Evolutionary conservation across 176 grass and related monocot species (phyloP), one percentile per base, ranked within the genome.

Genomic region (Hyparrhenia diplandra): DNA sequence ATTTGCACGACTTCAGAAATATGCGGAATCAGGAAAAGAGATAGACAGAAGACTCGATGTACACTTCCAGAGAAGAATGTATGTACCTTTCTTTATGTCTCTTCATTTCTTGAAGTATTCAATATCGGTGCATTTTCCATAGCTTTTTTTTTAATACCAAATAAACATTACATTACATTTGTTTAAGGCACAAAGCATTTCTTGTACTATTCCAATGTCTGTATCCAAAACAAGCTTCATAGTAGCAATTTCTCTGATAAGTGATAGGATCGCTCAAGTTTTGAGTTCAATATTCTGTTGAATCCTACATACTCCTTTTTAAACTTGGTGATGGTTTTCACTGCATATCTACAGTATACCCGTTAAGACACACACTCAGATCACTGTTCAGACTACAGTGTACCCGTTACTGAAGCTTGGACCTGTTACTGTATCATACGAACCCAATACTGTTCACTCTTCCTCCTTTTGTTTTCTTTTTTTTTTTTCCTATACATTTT

Each of bases 21-120:
- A 89, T 28, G 43, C 75, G 74, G 92, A 98, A 92, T 77, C 73
- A 82, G 92, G 84, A 74, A n/a, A 88, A 71, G 95, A 94, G 52
- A 67, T 94, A 61, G 92, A 98, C 58, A 86, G 78, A 85, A 94
- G 85, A 76, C 70, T 92, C 27, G 92, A n/a, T n/a, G 87, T 86
- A 9, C 86, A 89, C 20, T 94, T 92, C 31, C 90, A 85, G 64
- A 90, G 95, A 87, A 98, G 90, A 84, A 94, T 94, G 95, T 98
- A 98, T 73, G 88, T 67, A 41, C 29, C 36, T 73, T 43, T 82
- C 8, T 71, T 28, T 27, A n/a, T 66, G 25, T 81, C 2, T 80
- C 24, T 61, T 5, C 47, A 29, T 73, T 52, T 76, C 75, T 81
- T 47, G 39, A 52, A 75, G 77, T 62, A 3, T 31, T 17, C 30